Conservation (phyloP, 768 basidiomycete species). For the Tricholoma furcatifolium region DNA sequence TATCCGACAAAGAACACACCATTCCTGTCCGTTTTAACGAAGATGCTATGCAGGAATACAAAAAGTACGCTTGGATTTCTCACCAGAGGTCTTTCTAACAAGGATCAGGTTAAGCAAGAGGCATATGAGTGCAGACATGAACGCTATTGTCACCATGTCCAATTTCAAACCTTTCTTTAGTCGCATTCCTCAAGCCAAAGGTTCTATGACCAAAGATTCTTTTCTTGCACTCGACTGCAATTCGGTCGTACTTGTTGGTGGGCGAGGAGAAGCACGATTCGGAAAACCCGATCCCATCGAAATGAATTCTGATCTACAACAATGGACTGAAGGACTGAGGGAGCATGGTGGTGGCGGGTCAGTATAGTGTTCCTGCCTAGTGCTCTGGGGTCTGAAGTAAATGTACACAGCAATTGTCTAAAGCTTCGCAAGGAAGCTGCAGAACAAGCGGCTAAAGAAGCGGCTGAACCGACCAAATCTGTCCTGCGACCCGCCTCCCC, state of each 20-base stretch:
- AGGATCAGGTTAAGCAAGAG: slow-evolving; percentile 21
- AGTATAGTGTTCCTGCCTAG: slow-evolving; percentile 20
- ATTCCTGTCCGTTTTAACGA: slow-evolving; percentile 56
- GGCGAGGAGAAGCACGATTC: slow-evolving; percentile 43
- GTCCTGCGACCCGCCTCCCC: not conserved
- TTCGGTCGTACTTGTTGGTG: slow-evolving; percentile 40
- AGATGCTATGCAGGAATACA: slow-evolving; percentile 47
- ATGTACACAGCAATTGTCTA: slow-evolving; percentile 36
- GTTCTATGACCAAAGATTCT: slow-evolving; percentile 36
- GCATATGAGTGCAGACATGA: slow-evolving; percentile 44
- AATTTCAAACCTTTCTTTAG: slow-evolving; percentile 50
- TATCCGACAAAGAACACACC: slow-evolving; percentile 55
- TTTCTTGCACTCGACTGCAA: slow-evolving; percentile 57
- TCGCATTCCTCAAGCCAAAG: slow-evolving; percentile 46
- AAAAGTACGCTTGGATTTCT: slow-evolving; percentile 26
- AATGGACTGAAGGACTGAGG: slow-evolving; percentile 59
- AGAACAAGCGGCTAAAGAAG: slow-evolving; percentile 7
- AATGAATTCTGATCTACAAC: slow-evolving; percentile 34
- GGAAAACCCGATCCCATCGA: slow-evolving; percentile 52
- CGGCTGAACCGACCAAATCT: not conserved
- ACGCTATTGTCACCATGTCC: slow-evolving; percentile 46
- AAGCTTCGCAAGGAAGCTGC: slow-evolving; percentile 43
- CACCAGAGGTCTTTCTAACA: no score
- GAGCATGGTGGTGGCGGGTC: slow-evolving; percentile 62
- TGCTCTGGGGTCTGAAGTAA: not conserved